Conservation (phyloP, 768 basidiomycete species). For the Russula earlei region DNA sequence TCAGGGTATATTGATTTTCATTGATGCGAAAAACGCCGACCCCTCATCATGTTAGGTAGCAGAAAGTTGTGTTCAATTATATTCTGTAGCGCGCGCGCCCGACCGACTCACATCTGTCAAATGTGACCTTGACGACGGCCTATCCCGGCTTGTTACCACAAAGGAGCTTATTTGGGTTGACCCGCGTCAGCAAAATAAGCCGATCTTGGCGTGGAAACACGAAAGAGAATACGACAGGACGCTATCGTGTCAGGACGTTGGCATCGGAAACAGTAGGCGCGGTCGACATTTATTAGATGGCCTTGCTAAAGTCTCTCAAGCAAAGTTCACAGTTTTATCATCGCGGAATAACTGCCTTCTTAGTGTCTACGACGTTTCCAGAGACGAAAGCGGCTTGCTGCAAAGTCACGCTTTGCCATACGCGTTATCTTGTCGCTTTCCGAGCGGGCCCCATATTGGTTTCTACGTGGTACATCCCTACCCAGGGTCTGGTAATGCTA, state of each 20-base stretch:
- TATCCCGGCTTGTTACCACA: constrained; percentile 51
- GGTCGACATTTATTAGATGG: neutral
- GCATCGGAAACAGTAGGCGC: constrained; percentile 27
- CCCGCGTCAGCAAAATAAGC: constrained; percentile 43
- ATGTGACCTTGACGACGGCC: constrained; percentile 31
- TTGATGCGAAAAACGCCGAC: neutral
- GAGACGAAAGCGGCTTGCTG: constrained; percentile 32
- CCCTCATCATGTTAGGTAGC: neutral
- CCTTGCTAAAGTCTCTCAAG: constrained; percentile 27
- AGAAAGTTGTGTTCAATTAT: constrained; percentile 22
- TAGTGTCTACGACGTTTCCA: constrained; percentile 55
- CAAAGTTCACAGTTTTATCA: constrained; percentile 43
- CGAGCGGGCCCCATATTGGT: constrained; percentile 27
- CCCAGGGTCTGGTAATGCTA: constrained; percentile 11
- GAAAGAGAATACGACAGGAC: constrained; percentile 50
- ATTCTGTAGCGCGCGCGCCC: constrained; percentile 27
- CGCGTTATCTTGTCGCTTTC: constrained; percentile 29
- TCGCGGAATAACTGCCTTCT: constrained; percentile 51
- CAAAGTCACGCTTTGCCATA: constrained; percentile 39
- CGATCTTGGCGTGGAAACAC: constrained; percentile 55
- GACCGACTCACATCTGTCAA: constrained; percentile 49
- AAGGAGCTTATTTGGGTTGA: constrained; percentile 64
- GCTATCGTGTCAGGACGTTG: constrained; percentile 36
- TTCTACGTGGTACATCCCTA: constrained; percentile 27
- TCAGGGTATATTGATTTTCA: constrained; percentile 38